Base-by-base conservation (phyloP, 768 basidiomycete genomes). In the Tulasnella sp. region DNA sequence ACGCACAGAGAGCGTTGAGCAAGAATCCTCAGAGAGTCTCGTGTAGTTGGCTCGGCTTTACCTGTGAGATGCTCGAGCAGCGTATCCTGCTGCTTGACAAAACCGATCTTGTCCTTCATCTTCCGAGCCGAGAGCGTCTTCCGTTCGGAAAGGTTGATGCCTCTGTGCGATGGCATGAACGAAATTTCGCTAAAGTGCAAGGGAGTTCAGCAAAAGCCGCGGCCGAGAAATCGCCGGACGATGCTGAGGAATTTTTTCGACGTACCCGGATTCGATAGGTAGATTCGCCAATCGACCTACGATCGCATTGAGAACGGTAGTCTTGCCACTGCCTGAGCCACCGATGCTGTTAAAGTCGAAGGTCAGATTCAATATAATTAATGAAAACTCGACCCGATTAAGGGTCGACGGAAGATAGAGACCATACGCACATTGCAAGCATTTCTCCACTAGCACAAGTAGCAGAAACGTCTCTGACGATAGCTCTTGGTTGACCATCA, bases 41-140 rank as follows among this genome's bases (percentile, higher is more conserved):
- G 12, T 24, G 37, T 48, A 24, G 18, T 31, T 72, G 37, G 48
- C 0, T n/a, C 12, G 60, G 42, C 78, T 83, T 60, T 72, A 85
- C 86, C 86, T 16, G 86, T 86, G n/a, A 88, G 82, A 83, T 86
- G 85, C 1, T 87, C 86, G 7, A 88, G 83, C 42, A 88, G 80
- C 77, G 84, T 87, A 81, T 88, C 88, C 78, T 79, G 64, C 81
- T 88, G 87, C 50, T 86, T 81, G 0, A 88, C 88, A 80, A 87
- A 88, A 1, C 88, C 88, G 44, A 88, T 85, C 76, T 83, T 76
- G 20, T 83, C 81, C 80, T 84, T 85, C 31, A 85, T 82, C 64
- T 83, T 83, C 41, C 82, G 77, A 69, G 81, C 82, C 31, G 80
- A 41, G 54, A 84, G 58, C 75, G 82, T 80, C 42, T 81, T 60